These are phyloP conservation scores for Scleroderma citrinum DNA, from an alignment of 768 basidiomycete species.

Conservation along the genomic window DNA sequence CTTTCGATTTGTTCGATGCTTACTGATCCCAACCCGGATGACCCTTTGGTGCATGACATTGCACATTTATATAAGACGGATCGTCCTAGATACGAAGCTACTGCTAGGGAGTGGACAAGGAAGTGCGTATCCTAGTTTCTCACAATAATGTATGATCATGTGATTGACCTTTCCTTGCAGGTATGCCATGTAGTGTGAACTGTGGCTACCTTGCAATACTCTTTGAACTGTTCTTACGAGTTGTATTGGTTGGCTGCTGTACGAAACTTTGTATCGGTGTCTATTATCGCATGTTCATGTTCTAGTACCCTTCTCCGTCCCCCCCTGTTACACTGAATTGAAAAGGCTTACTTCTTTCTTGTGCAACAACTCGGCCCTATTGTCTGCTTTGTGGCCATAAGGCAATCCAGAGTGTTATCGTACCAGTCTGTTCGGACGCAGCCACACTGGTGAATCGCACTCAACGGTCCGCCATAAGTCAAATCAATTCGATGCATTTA, in stretches of 20 bases:
- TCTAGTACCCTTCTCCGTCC: conserved; percentile 25
- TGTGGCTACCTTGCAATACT: conserved; percentile 19
- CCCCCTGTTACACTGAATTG: conserved; percentile 13
- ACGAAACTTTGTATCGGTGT: conserved; percentile 30
- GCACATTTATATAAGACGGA: conserved; percentile 99
- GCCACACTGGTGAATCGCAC: too few species aligned
- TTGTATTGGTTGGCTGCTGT: conserved; percentile 27
- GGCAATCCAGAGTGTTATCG: too few species aligned
- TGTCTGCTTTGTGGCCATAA: too few species aligned
- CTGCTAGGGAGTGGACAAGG: conserved; percentile 98
- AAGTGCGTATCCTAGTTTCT: conserved; percentile 56
- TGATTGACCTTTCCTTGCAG: conserved; percentile 16
- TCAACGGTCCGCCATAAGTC: too few species aligned
- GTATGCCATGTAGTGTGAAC: conserved; percentile 48
- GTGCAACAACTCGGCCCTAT: neutral
- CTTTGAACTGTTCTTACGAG: conserved; percentile 16
- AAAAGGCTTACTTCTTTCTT: conserved; percentile 7
- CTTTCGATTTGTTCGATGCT: conserved; percentile 99
- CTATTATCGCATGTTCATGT: conserved; percentile 28
- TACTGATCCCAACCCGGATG: conserved; percentile 99
- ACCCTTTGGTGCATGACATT: conserved; percentile 97
- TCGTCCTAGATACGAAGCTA: conserved; percentile 93
- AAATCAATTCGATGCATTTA: too few species aligned
- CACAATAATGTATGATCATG: neutral
- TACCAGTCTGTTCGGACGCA: too few species aligned